These are phyloP conservation scores for Albophoma yamanashiensis DNA, from an alignment of 2,329 filamentous ascomycete genomes.

Conservation along the genomic window DNA sequence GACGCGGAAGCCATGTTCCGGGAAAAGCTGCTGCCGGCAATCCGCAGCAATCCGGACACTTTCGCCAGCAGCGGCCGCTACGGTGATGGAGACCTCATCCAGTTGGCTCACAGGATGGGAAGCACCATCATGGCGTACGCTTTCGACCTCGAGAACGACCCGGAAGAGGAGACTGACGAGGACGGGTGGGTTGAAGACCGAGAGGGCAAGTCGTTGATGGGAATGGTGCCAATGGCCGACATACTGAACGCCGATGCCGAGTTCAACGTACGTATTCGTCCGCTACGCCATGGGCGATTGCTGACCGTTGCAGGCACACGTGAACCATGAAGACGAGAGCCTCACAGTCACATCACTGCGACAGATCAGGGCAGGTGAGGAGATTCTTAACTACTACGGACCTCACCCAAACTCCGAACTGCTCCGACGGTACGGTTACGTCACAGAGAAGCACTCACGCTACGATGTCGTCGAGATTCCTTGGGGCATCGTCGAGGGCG, in stretches of 20 bases:
- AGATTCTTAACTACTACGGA: slow-evolving; percentile 85
- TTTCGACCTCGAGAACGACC: slow-evolving; percentile 61
- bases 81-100: slow-evolving; percentile 33
- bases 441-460: slow-evolving; percentile 64
- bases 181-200: slow-evolving; percentile 58
- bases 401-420: slow-evolving; percentile 74
- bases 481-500: slow-evolving; percentile 43
- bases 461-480: slow-evolving; percentile 79
- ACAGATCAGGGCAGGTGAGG: slow-evolving; percentile 57
- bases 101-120: slow-evolving; percentile 66
- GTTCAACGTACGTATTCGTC: slow-evolving; percentile 54
- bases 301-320: slow-evolving; percentile 30
- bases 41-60: slow-evolving; percentile 31
- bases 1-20: slow-evolving; percentile 62
- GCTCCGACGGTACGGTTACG: slow-evolving; percentile 75
- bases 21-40: slow-evolving; percentile 36
- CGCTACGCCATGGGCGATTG: background rate
- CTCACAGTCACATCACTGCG: slow-evolving; percentile 65
- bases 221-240: slow-evolving; percentile 86
- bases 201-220: slow-evolving; percentile 51
- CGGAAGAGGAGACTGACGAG: slow-evolving; percentile 47
- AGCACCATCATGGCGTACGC: slow-evolving; percentile 89
- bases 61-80: slow-evolving; percentile 27
- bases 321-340: slow-evolving; percentile 40
- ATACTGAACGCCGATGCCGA: slow-evolving; percentile 82